These are phyloP conservation scores for Pterothamnion heteromorphum DNA, from an alignment of 31 red algal genomes.

Conservation along the genomic window DNA sequence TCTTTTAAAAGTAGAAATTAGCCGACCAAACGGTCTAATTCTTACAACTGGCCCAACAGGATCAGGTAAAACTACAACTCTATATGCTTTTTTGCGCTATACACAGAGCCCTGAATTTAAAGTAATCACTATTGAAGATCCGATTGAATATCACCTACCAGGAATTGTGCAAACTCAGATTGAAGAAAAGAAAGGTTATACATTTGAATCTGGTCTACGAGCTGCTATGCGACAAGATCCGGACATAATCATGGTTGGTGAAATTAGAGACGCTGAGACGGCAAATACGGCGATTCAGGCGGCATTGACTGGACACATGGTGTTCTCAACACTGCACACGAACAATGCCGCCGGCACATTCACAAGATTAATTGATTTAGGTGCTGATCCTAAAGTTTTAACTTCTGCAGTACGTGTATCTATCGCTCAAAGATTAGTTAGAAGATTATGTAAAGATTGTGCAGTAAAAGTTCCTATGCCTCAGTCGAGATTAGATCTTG, in stretches of 20 bases:
- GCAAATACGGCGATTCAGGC: neutral
- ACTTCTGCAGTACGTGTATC: neutral
- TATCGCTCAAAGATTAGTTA: neutral
- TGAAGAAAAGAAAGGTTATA: slow-evolving; percentile 24
- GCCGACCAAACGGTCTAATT: slow-evolving; percentile 17
- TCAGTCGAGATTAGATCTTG: neutral
- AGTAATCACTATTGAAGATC: slow-evolving; percentile 21
- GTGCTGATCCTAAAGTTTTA: neutral
- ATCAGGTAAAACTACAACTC: slow-evolving; percentile 29
- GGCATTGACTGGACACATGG: slow-evolving; percentile 24
- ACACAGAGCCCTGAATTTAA: neutral
- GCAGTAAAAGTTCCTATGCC: neutral
- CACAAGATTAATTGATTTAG: neutral
- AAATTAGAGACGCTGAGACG: slow-evolving; percentile 24
- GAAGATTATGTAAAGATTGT: neutral
- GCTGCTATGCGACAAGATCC: slow-evolving; percentile 31
- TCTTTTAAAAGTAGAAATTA: neutral
- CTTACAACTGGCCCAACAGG: slow-evolving; percentile 25
- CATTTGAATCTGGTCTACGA: neutral
- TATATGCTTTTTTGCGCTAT: neutral
- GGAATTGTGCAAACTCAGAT: neutral
- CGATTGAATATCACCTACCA: slow-evolving; percentile 25
- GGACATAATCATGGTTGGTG: slow-evolving; percentile 36
- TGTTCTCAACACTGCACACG: slow-evolving; percentile 29
- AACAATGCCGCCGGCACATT: neutral